phyloP scores from a whole-genome alignment of 176 grass and related monocot genomes.

The Hordeum marinum region DNA sequence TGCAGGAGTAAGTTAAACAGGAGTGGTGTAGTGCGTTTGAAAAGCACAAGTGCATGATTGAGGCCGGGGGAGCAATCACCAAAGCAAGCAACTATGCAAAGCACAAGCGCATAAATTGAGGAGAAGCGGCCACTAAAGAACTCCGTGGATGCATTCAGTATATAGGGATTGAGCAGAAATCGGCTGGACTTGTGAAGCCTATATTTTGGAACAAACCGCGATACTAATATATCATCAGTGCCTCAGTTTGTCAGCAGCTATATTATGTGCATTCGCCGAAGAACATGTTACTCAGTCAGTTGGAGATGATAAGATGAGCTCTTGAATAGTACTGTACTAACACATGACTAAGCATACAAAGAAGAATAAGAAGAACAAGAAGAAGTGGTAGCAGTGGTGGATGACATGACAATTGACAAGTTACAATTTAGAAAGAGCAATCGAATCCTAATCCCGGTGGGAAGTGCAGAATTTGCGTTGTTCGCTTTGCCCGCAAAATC shows the following conservation, averaged over 20 bases:
- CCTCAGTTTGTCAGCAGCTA: neutral
- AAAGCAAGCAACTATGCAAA: neutral
- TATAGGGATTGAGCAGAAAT: neutral
- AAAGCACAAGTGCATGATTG: neutral
- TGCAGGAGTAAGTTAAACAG: neutral
- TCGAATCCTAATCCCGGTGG: constrained; percentile 24
- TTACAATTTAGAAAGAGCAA: constrained; percentile 26
- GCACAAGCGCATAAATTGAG: neutral
- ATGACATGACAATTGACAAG: neutral
- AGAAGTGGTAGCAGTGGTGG: neutral
- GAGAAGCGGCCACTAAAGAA: neutral
- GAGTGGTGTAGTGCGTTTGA: neutral
- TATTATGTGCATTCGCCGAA: neutral
- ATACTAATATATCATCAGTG: neutral
- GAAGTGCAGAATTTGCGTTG: constrained; percentile 54
- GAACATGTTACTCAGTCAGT: neutral
- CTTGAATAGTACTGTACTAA: neutral
- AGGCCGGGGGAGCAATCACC: neutral
- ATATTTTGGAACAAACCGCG: neutral
- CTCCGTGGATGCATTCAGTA: neutral
- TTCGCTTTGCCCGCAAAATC: constrained; percentile 44
- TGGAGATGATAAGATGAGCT: neutral
- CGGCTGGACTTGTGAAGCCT: neutral
- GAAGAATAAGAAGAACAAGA: constrained; percentile 3
- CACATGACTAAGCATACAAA: constrained; percentile 12